Base-by-base conservation (phyloP, 1,284 basidiomycete species). In the Irpex rosettiformis region DNA sequence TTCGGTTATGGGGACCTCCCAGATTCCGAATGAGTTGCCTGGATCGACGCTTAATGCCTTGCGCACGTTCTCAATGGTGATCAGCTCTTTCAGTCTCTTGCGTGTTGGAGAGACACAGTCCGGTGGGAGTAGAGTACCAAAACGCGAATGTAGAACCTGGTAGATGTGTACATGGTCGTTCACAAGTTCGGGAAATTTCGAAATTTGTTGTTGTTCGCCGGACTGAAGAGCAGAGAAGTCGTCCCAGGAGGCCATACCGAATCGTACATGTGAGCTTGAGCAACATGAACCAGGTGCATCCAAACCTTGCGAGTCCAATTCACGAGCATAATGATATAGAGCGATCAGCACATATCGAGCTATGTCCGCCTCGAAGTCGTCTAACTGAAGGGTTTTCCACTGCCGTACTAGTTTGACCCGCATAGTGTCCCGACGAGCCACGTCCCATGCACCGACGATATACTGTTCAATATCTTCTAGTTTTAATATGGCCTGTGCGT, bases 11-110 rank as follows among this genome's bases (percentile, higher is more conserved):
- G 70, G 69, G 61, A 72, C 73, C 62, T 88, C 84, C 81, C 82
- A 87, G 47, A 88, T 77, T 22, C 86, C 86, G 62, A 88, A 88
- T 11, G 83, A 78, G 64, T 88, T 88, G 18, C 84, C 85, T 30
- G 79, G 76, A 62, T 87, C 85, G 21, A 85, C 78, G n/a, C 76
- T 76, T 22, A 87, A 71, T 8, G 84, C 71, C 2, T 73, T 77
- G 27, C 85, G 79, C 25, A 83, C 74, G 51, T 72, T 74, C 21
- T 70, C 67, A 10, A 75, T 73, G 3, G 73, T 77, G 33, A 73
- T 64, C 1, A 79, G 66, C 58, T 77, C 79, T 42, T 65, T 66
- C 8, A 83, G 72, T 57, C 28, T 45, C 8, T 22, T 45, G 33
- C 57, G 6, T 24, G 21, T 24, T 48, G 27, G 30, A 10, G 25